Evolutionary conservation across 2,329 filamentous ascomycete genomes (phyloP).

Genomic region (Reticulascus tulasneorum): DNA sequence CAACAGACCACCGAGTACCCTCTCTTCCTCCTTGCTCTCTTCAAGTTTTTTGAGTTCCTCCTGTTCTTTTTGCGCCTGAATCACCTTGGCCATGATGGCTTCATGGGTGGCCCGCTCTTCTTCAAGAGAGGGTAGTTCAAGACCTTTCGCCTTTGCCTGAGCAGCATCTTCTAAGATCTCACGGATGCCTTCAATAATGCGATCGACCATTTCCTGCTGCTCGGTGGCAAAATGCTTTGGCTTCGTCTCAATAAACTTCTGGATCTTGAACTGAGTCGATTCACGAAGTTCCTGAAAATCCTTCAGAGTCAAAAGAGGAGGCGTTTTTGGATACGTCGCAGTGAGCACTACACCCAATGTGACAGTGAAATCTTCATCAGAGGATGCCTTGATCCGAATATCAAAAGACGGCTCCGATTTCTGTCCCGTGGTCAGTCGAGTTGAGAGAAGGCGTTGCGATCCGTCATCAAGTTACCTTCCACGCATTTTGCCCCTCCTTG

Average conservation of each 20-base stretch:
- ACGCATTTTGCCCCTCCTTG: constrained; percentile 67
- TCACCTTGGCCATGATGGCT: constrained; percentile 61
- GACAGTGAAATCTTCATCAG: constrained; percentile 67
- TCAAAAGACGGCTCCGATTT: constrained; percentile 82
- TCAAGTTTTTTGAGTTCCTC: constrained; percentile 50
- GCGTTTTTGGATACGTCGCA: constrained; percentile 84
- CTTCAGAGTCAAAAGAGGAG: constrained; percentile 68
- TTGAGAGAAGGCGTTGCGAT: background rate
- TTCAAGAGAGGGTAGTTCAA: constrained; percentile 78
- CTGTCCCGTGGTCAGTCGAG: constrained; percentile 30
- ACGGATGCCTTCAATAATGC: constrained; percentile 65
- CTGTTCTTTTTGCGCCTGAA: constrained; percentile 50
- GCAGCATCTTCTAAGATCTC: constrained; percentile 85
- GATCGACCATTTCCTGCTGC: constrained; percentile 58
- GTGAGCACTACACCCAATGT: constrained; percentile 77
- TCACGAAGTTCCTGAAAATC: constrained; percentile 62
- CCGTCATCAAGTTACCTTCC: constrained; percentile 61
- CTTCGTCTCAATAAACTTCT: constrained; percentile 57
- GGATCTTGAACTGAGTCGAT: constrained; percentile 66
- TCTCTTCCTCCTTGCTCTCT: constrained; percentile 64
- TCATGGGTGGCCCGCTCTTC: constrained; percentile 85
- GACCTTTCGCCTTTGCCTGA: constrained; percentile 67
- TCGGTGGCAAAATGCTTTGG: constrained; percentile 49
- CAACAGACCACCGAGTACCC: constrained; percentile 66
- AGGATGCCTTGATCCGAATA: constrained; percentile 70